phyloP scores from a whole-genome alignment of 768 basidiomycete genomes.

The Amanita inopinata region DNA sequence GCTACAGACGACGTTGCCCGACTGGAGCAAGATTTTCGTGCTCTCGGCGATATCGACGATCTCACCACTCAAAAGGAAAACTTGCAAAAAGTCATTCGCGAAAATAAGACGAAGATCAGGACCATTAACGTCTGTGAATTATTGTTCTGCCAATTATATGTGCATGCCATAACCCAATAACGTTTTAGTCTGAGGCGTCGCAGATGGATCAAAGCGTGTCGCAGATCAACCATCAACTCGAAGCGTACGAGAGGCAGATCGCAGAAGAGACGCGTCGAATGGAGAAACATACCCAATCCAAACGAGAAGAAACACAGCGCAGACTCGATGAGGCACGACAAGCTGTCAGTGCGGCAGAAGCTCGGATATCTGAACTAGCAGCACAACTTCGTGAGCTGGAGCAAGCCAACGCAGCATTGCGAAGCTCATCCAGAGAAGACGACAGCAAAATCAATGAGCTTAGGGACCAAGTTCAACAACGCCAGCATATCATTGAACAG shows the following conservation, averaged over 20 bases:
- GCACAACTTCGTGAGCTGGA: slow-evolving; percentile 24
- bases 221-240: slow-evolving; percentile 23
- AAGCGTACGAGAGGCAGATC: slow-evolving; percentile 38
- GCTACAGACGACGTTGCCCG: slow-evolving; percentile 22
- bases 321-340: slow-evolving; percentile 39
- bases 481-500: slow-evolving; percentile 38
- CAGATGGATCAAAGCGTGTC: slow-evolving; percentile 34
- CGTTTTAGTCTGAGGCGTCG: slow-evolving; percentile 41
- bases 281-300: slow-evolving; percentile 48
- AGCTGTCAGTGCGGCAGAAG: slow-evolving; percentile 29
- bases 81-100: slow-evolving; percentile 35
- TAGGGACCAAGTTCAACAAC: slow-evolving; percentile 33
- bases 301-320: slow-evolving; percentile 46
- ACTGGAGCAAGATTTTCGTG: slow-evolving; percentile 21
- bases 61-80: slow-evolving; percentile 30
- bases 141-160: neutral
- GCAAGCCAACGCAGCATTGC: slow-evolving; percentile 20
- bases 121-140: slow-evolving; percentile 30
- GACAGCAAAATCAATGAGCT: slow-evolving; percentile 23
- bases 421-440: slow-evolving; percentile 25
- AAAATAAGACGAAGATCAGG: slow-evolving; percentile 33
- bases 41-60: slow-evolving; percentile 24
- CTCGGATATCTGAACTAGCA: slow-evolving; percentile 18
- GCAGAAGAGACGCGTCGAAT: slow-evolving; percentile 41
- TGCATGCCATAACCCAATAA: no score